Evolutionary conservation across 1,139 yeast genomes (phyloP).

Genomic region (Debaryomyces sp.): DNA sequence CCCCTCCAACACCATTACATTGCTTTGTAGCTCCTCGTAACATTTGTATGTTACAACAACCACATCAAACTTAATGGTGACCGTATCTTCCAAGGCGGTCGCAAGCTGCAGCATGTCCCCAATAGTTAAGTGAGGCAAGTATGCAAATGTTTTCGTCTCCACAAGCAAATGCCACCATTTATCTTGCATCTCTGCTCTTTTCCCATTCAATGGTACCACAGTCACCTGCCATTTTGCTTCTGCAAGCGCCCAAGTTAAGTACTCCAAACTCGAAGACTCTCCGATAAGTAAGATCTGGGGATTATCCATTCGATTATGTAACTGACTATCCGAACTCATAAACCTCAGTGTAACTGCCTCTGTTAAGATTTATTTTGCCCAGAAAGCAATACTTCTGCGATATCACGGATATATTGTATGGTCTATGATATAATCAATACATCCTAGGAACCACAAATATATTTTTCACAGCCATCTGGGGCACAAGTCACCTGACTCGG

Average conservation of each 20-base stretch:
- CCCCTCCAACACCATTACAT: constrained; percentile 7
- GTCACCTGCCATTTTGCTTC: constrained; percentile 12
- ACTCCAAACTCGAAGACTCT: constrained; percentile 17
- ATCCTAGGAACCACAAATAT: neutral
- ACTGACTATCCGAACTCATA: constrained; percentile 5
- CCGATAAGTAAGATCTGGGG: constrained; percentile 17
- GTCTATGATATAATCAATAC: neutral
- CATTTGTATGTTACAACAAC: constrained; percentile 14
- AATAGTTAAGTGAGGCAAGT: constrained; percentile 3
- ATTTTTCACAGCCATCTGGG: constrained; percentile 3
- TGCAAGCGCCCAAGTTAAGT: constrained; percentile 14
- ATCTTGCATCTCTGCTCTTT: neutral
- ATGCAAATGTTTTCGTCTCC: constrained; percentile 3
- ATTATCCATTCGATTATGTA: neutral
- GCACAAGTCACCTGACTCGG: neutral
- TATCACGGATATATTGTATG: neutral
- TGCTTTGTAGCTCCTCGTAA: constrained; percentile 6
- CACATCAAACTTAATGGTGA: constrained; percentile 12
- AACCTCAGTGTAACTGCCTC: neutral
- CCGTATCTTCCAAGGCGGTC: constrained; percentile 5
- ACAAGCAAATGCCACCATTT: constrained; percentile 7
- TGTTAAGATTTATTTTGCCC: neutral
- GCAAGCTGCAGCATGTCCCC: constrained; percentile 4
- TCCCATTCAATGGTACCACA: constrained; percentile 1
- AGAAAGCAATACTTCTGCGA: neutral